phyloP scores from a whole-genome alignment of 306 rosid genomes.

The Quercus dentata region DNA sequence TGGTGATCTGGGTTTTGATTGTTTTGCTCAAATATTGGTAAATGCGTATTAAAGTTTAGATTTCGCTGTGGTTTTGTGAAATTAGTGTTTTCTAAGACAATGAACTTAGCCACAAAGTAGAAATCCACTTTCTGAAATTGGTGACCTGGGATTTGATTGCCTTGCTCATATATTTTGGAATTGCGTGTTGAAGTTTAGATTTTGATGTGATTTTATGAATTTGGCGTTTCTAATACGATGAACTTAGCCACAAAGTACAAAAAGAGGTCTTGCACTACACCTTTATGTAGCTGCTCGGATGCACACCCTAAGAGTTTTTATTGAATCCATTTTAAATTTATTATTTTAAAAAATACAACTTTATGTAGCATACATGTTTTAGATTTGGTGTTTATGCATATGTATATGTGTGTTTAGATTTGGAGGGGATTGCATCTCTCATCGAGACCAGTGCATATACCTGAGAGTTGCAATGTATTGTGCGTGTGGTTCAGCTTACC shows the following conservation, averaged over 20 bases:
- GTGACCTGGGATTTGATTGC: not conserved
- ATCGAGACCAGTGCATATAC: conserved; percentile 80
- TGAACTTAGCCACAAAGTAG: too few species aligned
- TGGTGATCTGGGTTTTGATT: too few species aligned
- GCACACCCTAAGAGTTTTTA: too few species aligned
- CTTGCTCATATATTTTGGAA: not conserved
- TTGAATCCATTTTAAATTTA: too few species aligned
- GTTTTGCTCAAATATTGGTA: too few species aligned
- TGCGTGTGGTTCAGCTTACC: conserved; percentile 83
- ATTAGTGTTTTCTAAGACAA: not conserved
- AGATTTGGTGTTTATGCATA: not conserved
- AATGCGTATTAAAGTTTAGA: not conserved
- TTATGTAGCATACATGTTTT: too few species aligned
- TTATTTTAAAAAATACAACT: too few species aligned
- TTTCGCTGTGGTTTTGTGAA: not conserved
- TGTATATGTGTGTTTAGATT: conserved; percentile 41
- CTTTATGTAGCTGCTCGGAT: too few species aligned
- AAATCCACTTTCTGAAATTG: not conserved
- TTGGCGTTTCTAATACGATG: not conserved
- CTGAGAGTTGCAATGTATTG: conserved; percentile 80
- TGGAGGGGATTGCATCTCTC: conserved; percentile 89
- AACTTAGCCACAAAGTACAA: too few species aligned
- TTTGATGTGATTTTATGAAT: not conserved
- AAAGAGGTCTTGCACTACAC: too few species aligned
- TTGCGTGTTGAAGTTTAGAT: not conserved